Evolutionary conservation across 2,329 filamentous ascomycete species (phyloP).

Genomic region (Beauveria asiatica): DNA sequence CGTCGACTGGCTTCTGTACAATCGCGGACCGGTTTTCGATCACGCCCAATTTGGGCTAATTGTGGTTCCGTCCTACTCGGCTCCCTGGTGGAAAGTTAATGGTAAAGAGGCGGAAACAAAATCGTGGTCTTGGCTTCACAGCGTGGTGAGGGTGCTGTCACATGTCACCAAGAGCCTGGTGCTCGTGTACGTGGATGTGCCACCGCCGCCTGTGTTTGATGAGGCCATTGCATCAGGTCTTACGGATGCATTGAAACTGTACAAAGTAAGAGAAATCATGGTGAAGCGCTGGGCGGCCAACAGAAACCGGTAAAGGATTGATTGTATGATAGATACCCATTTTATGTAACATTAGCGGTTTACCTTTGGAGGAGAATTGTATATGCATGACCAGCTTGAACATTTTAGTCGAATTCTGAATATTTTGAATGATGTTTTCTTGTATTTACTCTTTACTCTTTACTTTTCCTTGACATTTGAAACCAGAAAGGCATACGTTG

Average conservation of each 20-base stretch:
- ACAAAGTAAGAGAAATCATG: slow-evolving; percentile 71
- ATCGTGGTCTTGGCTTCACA: slow-evolving; percentile 79
- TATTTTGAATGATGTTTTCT: not conserved
- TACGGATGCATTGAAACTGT: slow-evolving; percentile 54
- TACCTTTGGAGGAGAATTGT: not conserved
- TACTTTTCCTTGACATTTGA: not conserved
- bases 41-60: slow-evolving; percentile 90
- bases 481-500: not conserved
- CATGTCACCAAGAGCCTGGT: slow-evolving; percentile 88
- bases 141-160: slow-evolving; percentile 78
- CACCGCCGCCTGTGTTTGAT: slow-evolving; percentile 49
- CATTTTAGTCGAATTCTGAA: not conserved
- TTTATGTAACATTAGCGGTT: slow-evolving; percentile 4
- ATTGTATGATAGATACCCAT: slow-evolving; percentile 10
- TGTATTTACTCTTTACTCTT: not conserved
- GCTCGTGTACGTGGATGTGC: slow-evolving; percentile 85
- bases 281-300: slow-evolving; percentile 80
- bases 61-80: slow-evolving; percentile 72
- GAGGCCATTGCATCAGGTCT: slow-evolving; percentile 45
- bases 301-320: slow-evolving; percentile 44
- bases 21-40: slow-evolving; percentile 84
- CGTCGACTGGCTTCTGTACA: slow-evolving; percentile 90
- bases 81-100: slow-evolving; percentile 60
- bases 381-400: not conserved
- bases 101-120: slow-evolving; percentile 40